Evolutionary conservation across 306 rosid species (phyloP).

Genomic region (Acacia melanoxylon): DNA sequence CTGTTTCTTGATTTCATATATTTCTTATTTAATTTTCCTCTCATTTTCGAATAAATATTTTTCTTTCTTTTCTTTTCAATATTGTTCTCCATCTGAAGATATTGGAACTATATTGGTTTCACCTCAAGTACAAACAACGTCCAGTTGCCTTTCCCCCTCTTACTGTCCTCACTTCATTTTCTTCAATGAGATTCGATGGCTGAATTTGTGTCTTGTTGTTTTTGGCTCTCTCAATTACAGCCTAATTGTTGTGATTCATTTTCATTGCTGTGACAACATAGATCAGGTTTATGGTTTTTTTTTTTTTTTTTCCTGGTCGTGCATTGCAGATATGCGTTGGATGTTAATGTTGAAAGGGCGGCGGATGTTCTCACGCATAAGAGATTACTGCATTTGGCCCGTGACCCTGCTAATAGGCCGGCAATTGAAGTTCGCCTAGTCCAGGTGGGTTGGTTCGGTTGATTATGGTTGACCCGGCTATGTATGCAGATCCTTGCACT

Average conservation of each 20-base stretch:
- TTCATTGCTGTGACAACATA: neutral
- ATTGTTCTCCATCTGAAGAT: neutral
- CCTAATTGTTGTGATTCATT: conserved; percentile 4
- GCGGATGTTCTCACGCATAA: conserved; percentile 95
- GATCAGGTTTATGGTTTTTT: conserved; percentile 23
- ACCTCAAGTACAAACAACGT: neutral
- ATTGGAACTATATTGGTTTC: neutral
- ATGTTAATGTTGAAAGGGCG: conserved; percentile 96
- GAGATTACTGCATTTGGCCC: conserved; percentile 81
- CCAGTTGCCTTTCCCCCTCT: neutral
- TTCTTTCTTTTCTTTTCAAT: neutral
- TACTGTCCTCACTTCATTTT: neutral
- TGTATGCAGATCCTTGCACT: neutral
- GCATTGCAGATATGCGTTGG: conserved; percentile 82
- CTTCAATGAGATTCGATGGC: neutral
- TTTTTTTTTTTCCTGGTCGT: neutral
- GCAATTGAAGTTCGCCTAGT: conserved; percentile 96
- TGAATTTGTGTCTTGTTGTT: neutral
- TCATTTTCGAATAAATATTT: neutral
- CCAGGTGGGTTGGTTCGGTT: conserved; percentile 55
- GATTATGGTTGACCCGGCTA: neutral
- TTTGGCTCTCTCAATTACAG: neutral
- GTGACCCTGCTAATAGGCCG: conserved; percentile 84
- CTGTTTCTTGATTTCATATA: neutral
- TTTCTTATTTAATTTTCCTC: neutral